A percentile compares a stretch with the other conserved stretches of the same genome.
Evolutionary conservation across 371 early-diverging fungal genomes (phyloP).

Genomic region (Basidiobolus meristosporus): DNA sequence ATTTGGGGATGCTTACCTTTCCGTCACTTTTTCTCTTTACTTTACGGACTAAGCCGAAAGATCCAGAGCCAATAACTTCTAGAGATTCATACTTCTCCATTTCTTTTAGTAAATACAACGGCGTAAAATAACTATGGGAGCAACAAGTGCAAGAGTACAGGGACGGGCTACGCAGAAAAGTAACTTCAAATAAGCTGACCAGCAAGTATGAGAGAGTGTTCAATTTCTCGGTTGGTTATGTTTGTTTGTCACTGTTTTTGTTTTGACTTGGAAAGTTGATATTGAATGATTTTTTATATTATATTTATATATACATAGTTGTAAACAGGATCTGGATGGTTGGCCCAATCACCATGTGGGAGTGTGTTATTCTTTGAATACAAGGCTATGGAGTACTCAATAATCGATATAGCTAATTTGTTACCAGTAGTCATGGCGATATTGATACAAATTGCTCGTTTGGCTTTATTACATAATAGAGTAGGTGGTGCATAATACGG

Average conservation of each 20-base stretch:
- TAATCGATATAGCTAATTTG: no score
- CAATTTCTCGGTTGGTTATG: no score
- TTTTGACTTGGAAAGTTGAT: constrained; percentile 1
- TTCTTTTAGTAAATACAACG: background rate
- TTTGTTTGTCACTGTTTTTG: no score
- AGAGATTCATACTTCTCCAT: constrained; percentile 10
- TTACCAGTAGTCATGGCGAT: no score
- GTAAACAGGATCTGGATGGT: background rate
- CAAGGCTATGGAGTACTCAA: no score
- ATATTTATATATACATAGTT: background rate
- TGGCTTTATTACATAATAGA: no score
- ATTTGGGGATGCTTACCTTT: constrained; percentile 5
- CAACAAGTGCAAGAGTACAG: constrained; percentile 2
- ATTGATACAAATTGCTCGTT: no score
- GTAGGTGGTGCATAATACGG: no score
- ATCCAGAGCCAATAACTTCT: constrained; percentile 19
- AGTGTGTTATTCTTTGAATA: no score
- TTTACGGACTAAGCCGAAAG: constrained; percentile 46
- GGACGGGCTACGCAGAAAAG: background rate
- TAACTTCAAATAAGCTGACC: constrained; percentile 1
- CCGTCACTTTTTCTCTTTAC: constrained; percentile 32
- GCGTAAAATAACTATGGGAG: background rate
- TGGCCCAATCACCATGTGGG: no score
- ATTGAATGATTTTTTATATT: constrained; percentile 1
- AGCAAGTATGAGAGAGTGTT: constrained; percentile 2